Conservation (phyloP, 139 green algal species). For the Marvania coccoides region DNA sequence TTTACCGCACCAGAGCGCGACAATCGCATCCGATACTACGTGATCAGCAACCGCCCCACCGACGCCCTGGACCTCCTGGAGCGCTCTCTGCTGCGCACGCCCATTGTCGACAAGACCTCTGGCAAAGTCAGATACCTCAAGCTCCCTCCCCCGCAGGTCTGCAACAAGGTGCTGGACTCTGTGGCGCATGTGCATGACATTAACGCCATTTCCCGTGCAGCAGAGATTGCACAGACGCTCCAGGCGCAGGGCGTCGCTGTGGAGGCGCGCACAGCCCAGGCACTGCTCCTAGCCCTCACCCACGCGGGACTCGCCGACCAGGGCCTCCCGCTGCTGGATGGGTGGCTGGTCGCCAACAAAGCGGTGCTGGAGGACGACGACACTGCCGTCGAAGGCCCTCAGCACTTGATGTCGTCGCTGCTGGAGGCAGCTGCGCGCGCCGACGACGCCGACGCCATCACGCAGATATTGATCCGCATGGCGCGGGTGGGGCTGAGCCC, state of each 20-base stretch:
- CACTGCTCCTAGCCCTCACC: background rate
- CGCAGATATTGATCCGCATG: constrained; percentile 9
- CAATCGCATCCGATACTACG: constrained; percentile 8
- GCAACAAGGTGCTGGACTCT: constrained; percentile 6
- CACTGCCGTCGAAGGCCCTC: background rate
- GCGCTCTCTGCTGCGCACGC: background rate
- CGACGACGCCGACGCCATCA: constrained; percentile 5
- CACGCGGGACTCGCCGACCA: background rate
- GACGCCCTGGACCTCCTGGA: constrained; percentile 6
- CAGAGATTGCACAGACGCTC: constrained; percentile 12
- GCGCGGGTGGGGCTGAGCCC: constrained; percentile 12
- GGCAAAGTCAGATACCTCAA: background rate
- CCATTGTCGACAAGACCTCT: background rate
- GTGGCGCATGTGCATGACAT: background rate
- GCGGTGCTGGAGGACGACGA: constrained; percentile 8
- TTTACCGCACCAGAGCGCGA: constrained; percentile 8
- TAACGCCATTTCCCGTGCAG: background rate
- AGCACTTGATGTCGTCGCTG: constrained; percentile 3
- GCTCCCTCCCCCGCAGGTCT: constrained; percentile 9
- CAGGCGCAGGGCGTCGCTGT: background rate
- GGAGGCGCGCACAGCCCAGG: constrained; percentile 6
- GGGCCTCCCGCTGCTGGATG: constrained; percentile 11
- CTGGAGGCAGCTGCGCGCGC: constrained; percentile 5
- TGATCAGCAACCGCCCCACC: background rate
- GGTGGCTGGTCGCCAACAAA: constrained; percentile 12